Conservation (phyloP, 1,284 basidiomycete genomes). For the Entoloma clypeatum region DNA sequence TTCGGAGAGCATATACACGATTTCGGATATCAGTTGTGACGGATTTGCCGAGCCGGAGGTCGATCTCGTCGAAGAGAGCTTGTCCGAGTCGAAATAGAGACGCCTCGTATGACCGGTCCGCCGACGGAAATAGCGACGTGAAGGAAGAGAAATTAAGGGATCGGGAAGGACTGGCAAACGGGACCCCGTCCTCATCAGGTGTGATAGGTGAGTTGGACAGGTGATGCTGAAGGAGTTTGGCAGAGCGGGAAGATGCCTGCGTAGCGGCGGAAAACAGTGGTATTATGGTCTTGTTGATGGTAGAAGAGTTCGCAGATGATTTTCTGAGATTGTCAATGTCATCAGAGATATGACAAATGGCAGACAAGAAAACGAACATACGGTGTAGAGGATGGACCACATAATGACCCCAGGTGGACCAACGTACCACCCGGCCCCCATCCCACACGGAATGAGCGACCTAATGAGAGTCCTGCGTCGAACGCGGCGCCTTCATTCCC, state of each 20-base stretch:
- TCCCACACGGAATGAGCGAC: slow-evolving; percentile 85
- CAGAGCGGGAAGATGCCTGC: slow-evolving; percentile 40
- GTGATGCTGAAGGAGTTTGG: slow-evolving; percentile 79
- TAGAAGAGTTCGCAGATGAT: slow-evolving; percentile 55
- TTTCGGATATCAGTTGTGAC: slow-evolving; percentile 58
- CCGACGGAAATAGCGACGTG: slow-evolving; percentile 65
- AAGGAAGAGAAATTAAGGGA: slow-evolving; percentile 80
- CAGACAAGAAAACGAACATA: slow-evolving; percentile 32
- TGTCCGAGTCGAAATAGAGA: slow-evolving; percentile 83
- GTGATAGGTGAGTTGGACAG: slow-evolving; percentile 72
- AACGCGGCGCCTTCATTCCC: slow-evolving; percentile 64
- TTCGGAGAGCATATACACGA: slow-evolving; percentile 60
- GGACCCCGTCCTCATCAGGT: slow-evolving; percentile 50
- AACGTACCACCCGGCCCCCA: slow-evolving; percentile 85
- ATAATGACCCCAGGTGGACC: slow-evolving; percentile 73
- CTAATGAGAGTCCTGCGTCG: slow-evolving; percentile 84
- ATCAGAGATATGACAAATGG: slow-evolving; percentile 11
- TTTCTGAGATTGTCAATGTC: slow-evolving; percentile 33
- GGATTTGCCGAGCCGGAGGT: slow-evolving; percentile 55
- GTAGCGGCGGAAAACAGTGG: slow-evolving; percentile 34
- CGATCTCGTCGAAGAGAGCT: slow-evolving; percentile 87
- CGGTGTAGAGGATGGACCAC: slow-evolving; percentile 48
- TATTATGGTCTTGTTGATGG: slow-evolving; percentile 45
- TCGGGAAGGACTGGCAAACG: slow-evolving; percentile 42
- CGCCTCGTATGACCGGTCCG: slow-evolving; percentile 75